Evolutionary conservation across 116 monocot species (phyloP), one percentile per base, ranked within the genome.

Genomic region (Papilionanthe hybrid): DNA sequence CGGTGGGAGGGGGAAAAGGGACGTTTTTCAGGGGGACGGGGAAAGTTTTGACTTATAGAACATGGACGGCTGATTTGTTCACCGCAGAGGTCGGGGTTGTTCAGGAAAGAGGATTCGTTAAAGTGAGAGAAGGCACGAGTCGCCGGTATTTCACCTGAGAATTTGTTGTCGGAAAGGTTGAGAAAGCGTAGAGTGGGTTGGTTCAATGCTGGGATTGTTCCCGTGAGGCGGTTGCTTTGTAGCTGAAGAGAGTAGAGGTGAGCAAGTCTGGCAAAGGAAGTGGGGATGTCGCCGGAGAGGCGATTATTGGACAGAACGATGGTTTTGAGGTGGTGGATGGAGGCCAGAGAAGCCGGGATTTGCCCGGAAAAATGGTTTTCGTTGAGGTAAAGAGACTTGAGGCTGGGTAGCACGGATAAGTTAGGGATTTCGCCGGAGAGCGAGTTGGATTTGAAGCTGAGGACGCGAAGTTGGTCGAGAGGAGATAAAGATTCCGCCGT

Each of bases 381-480:
- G 83, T 47, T 88, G 77, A 99, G 89, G 81, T 87, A 99, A 58
- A 99, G 90, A 4, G 87, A 81, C 41, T 99, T 99, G 79, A 99
- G 87, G 60, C 92, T 92, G 71, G 50, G 22, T 45, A 99, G 79
- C 1, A 83, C 55, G 76, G 90, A 78, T 29, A 95, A 83, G 74
- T 99, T 93, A 1, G 99, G 99, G 43, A 99, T 79, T 43, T 81
- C 45, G 58, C 99, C 99, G 45, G 83, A 84, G 30, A 99, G 82
- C 12, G 85, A 50, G 83, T 99, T 99, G 66, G 90, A 87, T 75
- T 99, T 95, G 90, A 99, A 77, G 78, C 93, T 93, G 76, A 99
- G 91, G 29, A 99, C 95, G 23, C 99, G 91, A 66, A 99, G 87
- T 80, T 99, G 90, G 69, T 88, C 90, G 78, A 99, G 83, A 1